Conservation (phyloP, 148 eudicot genomes). For the Dianthus caryophyllus region DNA sequence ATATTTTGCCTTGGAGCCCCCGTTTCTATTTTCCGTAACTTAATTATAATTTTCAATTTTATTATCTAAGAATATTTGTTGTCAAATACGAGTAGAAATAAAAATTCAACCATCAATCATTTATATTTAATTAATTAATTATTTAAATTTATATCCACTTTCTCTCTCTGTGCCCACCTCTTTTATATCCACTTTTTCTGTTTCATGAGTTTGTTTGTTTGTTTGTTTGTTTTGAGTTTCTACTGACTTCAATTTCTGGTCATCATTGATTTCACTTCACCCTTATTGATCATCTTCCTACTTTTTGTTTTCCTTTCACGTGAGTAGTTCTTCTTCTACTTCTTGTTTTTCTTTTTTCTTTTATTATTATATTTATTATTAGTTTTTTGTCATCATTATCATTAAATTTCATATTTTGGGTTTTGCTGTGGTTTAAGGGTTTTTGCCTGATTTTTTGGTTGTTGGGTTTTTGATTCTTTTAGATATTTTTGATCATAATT, state of each 20-base stretch:
- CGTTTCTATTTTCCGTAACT: conserved; percentile 10
- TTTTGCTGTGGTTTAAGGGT: conserved; percentile 20
- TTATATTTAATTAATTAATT: too few relatives aligned
- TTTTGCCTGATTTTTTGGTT: too few relatives aligned
- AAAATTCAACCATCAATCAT: too few relatives aligned
- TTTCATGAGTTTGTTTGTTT: neutral
- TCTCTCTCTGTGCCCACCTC: neutral
- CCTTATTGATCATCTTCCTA: neutral
- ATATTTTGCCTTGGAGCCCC: conserved; percentile 18
- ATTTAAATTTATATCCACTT: too few relatives aligned
- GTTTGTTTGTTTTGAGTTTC: neutral
- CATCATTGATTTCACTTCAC: neutral
- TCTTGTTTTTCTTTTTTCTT: neutral
- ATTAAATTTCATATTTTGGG: conserved; percentile 7
- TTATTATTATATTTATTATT: too few relatives aligned
- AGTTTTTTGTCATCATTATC: too few relatives aligned
- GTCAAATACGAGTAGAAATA: too few relatives aligned
- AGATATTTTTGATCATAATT: neutral
- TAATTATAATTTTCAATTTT: neutral
- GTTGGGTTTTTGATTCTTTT: neutral
- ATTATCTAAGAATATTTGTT: neutral
- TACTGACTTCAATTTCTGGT: conserved; percentile 13
- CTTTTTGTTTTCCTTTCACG: neutral
- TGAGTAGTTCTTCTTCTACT: neutral
- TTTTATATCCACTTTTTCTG: conserved; percentile 3